Conservation (phyloP, 169 alveolate species). For the Perkinsus olseni region DNA sequence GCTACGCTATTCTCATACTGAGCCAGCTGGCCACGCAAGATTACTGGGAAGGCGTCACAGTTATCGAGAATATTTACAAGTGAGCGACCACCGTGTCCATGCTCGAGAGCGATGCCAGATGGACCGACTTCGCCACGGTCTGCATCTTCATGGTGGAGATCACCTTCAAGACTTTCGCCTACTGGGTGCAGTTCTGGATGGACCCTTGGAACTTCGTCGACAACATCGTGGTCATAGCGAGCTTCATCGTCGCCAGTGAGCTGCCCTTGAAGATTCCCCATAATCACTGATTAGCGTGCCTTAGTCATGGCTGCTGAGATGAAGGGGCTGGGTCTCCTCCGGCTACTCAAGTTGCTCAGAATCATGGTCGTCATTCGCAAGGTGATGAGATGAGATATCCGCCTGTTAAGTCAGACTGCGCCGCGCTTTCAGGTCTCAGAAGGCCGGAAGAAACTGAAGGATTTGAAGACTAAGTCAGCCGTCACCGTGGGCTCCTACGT, state of each 20-base stretch:
- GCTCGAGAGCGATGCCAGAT: not conserved
- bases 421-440: not conserved
- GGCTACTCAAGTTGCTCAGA: not conserved
- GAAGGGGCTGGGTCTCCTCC: conserved; percentile 3
- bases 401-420: not conserved
- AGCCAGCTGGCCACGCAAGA: not conserved
- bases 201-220: conserved; percentile 10
- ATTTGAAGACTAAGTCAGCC: not conserved
- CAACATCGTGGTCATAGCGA: not conserved
- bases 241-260: not conserved
- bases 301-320: not conserved
- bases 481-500: not conserved
- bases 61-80: not conserved
- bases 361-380: conserved; percentile 8
- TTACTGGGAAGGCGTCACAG: not conserved
- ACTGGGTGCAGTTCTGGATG: not conserved
- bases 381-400: not conserved
- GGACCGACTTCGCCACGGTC: not conserved
- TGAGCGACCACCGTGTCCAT: not conserved
- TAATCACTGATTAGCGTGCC: not conserved
- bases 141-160: not conserved
- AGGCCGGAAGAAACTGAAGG: not conserved
- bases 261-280: not conserved
- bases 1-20: not conserved
- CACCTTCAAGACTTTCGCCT: not conserved